These are phyloP conservation scores for Casuarina cunninghamiana DNA, from an alignment of 306 rosid genomes.

Conservation along the genomic window DNA sequence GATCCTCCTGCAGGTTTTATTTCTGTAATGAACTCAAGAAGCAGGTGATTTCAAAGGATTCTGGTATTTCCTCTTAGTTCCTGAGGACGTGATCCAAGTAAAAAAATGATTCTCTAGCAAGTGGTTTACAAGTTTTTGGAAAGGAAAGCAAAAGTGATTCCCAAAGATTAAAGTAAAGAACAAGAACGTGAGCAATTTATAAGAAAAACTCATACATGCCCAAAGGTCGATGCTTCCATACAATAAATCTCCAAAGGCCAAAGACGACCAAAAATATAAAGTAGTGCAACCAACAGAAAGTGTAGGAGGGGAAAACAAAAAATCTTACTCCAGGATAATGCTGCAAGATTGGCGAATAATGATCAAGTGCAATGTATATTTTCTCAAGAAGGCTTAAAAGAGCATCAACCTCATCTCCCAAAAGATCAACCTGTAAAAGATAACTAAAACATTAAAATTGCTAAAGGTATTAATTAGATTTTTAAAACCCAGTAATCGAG, in stretches of 20 bases:
- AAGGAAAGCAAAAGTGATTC: background rate
- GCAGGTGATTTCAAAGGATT: background rate
- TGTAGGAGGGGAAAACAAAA: background rate
- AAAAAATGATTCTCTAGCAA: background rate
- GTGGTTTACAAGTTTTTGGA: background rate
- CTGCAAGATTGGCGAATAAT: slow-evolving; percentile 85
- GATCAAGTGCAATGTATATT: slow-evolving; percentile 82
- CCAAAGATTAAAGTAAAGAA: background rate
- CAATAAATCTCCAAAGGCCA: background rate
- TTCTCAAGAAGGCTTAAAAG: slow-evolving; percentile 63
- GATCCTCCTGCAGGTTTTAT: background rate
- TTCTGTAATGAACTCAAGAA: background rate
- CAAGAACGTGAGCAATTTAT: background rate
- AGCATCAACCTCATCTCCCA: slow-evolving; percentile 81
- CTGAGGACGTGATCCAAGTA: background rate
- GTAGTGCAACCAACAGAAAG: background rate
- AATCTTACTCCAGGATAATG: slow-evolving; percentile 93
- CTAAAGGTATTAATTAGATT: background rate
- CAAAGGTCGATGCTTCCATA: background rate
- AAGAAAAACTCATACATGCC: background rate
- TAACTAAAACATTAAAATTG: slow-evolving; percentile 22
- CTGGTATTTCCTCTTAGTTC: background rate
- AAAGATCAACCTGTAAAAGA: slow-evolving; percentile 84
- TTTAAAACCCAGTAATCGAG: background rate
- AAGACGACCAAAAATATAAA: background rate